Evolutionary conservation across 768 basidiomycete species (phyloP), one percentile per base, ranked within the genome.

Genomic region (Tylopilus subfusipes): DNA sequence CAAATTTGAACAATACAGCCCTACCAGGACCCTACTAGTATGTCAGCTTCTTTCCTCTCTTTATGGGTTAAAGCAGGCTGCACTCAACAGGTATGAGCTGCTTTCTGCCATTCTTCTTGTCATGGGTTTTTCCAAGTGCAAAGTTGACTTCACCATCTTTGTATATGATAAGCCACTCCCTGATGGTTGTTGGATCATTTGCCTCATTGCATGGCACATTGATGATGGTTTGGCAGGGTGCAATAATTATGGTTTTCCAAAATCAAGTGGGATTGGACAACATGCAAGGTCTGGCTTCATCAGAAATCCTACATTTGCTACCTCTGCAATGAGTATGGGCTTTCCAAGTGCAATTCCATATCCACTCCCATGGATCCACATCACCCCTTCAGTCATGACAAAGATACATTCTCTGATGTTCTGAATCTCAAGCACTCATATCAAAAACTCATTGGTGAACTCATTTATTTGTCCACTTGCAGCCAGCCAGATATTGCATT

Each of bases 1-100:
- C 0, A 67, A 70, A 0, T 75, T 68, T 44, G 44, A 68, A 10
- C 64, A 67, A 29, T 43, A 16, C 63, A 22, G 1, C 14, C 4
- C 2, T 1, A 2, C 0, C 2, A 30, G 40, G 0, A 5, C 4
- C 7, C 16, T 31, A 0, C 22, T 50, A 0, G 40, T 9, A 0
- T 50, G 48, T 9, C n/a, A 10, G 0, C 2, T 40, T 18, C 21
- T 40, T 1, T 18, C 22, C 1, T 48, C 42, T 0, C 24, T 52
- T 0, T 59, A 55, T 18, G 39, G 57, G 1, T 18, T 59, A 1
- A 55, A 59, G 27, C 57, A 59, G 10, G 49, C 46, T 0, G 40
- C 50, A 1, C 9, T 50, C 2, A 24, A 54, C 13, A 55, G 53
- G 53, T 52, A 58, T 9, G 22, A 53, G 30, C 22, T 53, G 1